phyloP scores from a whole-genome alignment of 192 early-diverging fungal genomes.

The Lunasporangiospora selenospora region DNA sequence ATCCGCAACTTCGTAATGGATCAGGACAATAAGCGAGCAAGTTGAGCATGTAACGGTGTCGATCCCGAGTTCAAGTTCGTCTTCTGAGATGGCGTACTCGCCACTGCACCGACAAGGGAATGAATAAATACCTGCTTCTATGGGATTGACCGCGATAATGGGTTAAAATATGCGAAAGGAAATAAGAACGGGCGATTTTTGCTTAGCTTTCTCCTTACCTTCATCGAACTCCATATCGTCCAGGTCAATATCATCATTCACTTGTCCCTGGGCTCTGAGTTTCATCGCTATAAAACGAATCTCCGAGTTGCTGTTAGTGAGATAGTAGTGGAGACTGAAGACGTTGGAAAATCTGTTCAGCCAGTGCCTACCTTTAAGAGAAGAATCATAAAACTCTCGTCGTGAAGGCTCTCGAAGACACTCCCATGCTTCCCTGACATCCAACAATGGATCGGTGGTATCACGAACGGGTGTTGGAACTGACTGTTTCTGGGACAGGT shows the following conservation, averaged over 20 bases:
- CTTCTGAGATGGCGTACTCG: slow-evolving; percentile 63
- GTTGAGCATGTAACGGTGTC: slow-evolving; percentile 69
- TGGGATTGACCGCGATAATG: background rate
- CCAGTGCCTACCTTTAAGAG: slow-evolving; percentile 52
- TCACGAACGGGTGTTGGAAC: no score
- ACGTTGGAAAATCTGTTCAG: no score
- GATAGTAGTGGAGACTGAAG: no score
- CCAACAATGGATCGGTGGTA: slow-evolving; percentile 45
- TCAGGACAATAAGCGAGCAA: slow-evolving; percentile 72
- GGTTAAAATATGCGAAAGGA: background rate
- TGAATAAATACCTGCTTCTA: slow-evolving; percentile 50
- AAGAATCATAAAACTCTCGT: slow-evolving; percentile 58
- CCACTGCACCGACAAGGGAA: slow-evolving; percentile 73
- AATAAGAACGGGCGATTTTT: background rate
- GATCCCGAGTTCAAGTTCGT: slow-evolving; percentile 66
- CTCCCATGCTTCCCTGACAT: slow-evolving; percentile 64
- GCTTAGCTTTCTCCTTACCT: slow-evolving; percentile 5
- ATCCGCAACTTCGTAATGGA: slow-evolving; percentile 68
- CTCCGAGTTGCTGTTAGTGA: no score
- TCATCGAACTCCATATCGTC: slow-evolving; percentile 84
- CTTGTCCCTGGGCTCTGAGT: slow-evolving; percentile 56
- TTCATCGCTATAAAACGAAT: slow-evolving; percentile 16
- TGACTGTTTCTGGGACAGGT: background rate
- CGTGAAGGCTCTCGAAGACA: slow-evolving; percentile 49
- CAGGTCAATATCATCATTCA: slow-evolving; percentile 78